phyloP scores from a whole-genome alignment of 495 filamentous ascomycete genomes.

The Podospora tetraspora region DNA sequence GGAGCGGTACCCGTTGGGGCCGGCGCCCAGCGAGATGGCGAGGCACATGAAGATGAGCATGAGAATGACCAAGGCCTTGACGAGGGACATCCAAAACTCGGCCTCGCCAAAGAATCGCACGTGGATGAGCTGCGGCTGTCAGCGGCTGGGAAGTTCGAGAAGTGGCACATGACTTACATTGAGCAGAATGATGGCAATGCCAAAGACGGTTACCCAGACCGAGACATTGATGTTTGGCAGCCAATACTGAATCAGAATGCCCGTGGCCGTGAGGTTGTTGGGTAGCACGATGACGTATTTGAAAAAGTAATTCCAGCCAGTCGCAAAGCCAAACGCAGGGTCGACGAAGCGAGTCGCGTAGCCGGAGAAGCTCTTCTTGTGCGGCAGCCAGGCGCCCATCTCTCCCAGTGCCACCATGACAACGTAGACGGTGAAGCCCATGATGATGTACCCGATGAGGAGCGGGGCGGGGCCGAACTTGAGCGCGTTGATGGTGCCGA shows the following conservation, averaged over 20 bases:
- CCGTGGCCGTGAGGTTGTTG: slow-evolving; percentile 71
- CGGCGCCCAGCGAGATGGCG: slow-evolving; percentile 69
- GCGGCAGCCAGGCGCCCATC: slow-evolving; percentile 63
- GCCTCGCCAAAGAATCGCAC: slow-evolving; percentile 73
- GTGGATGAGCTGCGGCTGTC: slow-evolving; percentile 35
- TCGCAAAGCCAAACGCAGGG: slow-evolving; percentile 60
- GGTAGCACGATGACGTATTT: slow-evolving; percentile 71
- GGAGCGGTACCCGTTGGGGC: slow-evolving; percentile 58
- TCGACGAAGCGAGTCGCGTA: slow-evolving; percentile 75
- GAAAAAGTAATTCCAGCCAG: slow-evolving; percentile 44
- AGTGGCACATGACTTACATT: too few species aligned
- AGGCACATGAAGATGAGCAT: slow-evolving; percentile 62
- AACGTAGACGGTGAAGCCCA: slow-evolving; percentile 46
- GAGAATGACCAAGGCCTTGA: slow-evolving; percentile 66
- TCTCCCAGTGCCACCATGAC: slow-evolving; percentile 50
- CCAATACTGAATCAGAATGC: slow-evolving; percentile 70
- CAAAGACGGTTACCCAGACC: slow-evolving; percentile 68
- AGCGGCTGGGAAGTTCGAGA: too few species aligned
- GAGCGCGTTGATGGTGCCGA: slow-evolving; percentile 26
- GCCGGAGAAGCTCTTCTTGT: slow-evolving; percentile 52
- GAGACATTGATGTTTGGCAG: slow-evolving; percentile 59
- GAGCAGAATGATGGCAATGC: slow-evolving; percentile 54
- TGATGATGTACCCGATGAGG: slow-evolving; percentile 56
- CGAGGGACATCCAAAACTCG: slow-evolving; percentile 71
- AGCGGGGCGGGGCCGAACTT: slow-evolving; percentile 56